Evolutionary conservation across 495 filamentous ascomycete species (phyloP).

Genomic region (Umbilicaria muhlenbergii): DNA sequence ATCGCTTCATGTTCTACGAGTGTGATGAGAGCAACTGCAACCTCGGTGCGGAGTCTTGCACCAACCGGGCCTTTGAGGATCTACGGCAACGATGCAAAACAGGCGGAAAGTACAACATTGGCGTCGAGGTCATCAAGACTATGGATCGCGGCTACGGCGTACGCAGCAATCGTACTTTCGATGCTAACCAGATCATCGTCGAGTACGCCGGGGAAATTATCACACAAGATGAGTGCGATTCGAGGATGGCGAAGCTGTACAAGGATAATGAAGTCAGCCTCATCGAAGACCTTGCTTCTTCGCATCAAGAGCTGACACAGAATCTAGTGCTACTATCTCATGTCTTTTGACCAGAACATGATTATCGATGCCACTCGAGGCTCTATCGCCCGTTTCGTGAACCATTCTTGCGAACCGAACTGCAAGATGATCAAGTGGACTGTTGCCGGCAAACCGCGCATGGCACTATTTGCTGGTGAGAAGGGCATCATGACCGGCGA

Average conservation of each 20-base stretch:
- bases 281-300: neutral
- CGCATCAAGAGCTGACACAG: neutral
- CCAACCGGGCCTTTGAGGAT: constrained; percentile 74
- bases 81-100: constrained; percentile 59
- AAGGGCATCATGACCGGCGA: constrained; percentile 80
- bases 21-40: constrained; percentile 84
- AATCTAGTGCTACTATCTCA: constrained; percentile 79
- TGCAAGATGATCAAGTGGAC: constrained; percentile 96
- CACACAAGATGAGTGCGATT: constrained; percentile 81
- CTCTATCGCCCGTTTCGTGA: constrained; percentile 93
- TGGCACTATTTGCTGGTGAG: constrained; percentile 93
- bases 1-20: constrained; percentile 92
- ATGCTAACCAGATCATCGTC: constrained; percentile 87
- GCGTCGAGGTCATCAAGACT: constrained; percentile 91
- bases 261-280: constrained; percentile 70
- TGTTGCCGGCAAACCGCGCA: constrained; percentile 84
- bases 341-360: constrained; percentile 97
- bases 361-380: constrained; percentile 95
- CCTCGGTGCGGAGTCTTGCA: constrained; percentile 51
- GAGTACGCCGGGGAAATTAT: constrained; percentile 98
- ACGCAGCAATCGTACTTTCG: constrained; percentile 73
- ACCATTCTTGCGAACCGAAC: constrained; percentile 95
- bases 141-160: constrained; percentile 79
- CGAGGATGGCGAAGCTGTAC: constrained; percentile 81
- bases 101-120: constrained; percentile 72